Percentiles rank a stretch among this genome's conserved stretches.
Conservation (phyloP, 73 alveolate species). For the Paramecium pentaurelia region DNA sequence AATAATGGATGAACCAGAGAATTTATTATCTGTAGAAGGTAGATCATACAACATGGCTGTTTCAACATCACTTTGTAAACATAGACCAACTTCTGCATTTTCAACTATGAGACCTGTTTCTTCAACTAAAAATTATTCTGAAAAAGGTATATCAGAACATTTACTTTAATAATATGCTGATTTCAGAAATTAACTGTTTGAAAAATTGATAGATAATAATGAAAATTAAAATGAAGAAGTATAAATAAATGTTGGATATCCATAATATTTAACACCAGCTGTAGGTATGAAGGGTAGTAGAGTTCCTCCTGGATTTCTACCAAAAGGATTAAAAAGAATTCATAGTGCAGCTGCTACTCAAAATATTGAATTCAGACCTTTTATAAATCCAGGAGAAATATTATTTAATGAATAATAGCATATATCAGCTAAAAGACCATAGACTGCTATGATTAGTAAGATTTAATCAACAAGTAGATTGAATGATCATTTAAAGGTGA, state of each 20-base stretch:
- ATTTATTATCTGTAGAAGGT: slow-evolving; percentile 11
- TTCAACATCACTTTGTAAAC: background rate
- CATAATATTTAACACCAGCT: background rate
- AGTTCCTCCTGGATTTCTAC: slow-evolving; percentile 39
- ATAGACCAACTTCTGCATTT: slow-evolving; percentile 46
- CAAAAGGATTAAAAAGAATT: slow-evolving; percentile 34
- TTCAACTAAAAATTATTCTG: slow-evolving; percentile 32
- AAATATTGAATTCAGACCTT: slow-evolving; percentile 12
- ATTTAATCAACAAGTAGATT: background rate
- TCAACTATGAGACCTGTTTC: slow-evolving; percentile 35
- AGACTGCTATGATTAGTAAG: slow-evolving; percentile 28
- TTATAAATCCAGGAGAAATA: slow-evolving; percentile 5
- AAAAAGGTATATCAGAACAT: slow-evolving; percentile 2
- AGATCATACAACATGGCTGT: slow-evolving; percentile 24
- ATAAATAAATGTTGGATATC: background rate
- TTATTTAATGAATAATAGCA: background rate
- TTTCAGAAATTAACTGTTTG: slow-evolving; percentile 23
- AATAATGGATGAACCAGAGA: background rate
- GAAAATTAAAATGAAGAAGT: background rate
- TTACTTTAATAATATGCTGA: slow-evolving; percentile 25
- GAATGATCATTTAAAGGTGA: slow-evolving; percentile 36
- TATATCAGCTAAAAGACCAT: background rate
- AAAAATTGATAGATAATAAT: background rate
- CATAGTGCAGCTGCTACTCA: slow-evolving; percentile 30
- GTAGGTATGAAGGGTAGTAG: slow-evolving; percentile 7